A percentile compares a stretch with the other conserved stretches of the same genome.
phyloP scores from a whole-genome alignment of 2,329 filamentous ascomycete genomes.

The Arthrobotrys conoides region DNA sequence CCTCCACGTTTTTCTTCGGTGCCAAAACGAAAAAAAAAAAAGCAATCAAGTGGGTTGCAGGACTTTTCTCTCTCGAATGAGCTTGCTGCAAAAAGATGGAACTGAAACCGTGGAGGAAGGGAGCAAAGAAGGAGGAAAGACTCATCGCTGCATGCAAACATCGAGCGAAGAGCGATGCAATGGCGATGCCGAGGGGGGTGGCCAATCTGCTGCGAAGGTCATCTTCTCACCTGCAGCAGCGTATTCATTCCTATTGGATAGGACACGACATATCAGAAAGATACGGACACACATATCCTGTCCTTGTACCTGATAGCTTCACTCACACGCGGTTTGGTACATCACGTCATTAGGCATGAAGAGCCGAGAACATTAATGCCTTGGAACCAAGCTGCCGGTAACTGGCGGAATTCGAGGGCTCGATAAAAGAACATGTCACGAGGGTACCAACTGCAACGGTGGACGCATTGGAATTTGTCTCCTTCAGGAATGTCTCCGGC shows the following conservation, averaged over 20 bases:
- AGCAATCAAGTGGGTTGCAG: conserved; percentile 13
- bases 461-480: conserved; percentile 3
- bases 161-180: conserved; percentile 20
- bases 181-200: conserved; percentile 18
- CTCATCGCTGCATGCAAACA: conserved; percentile 20
- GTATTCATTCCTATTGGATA: conserved; percentile 18
- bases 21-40: neutral
- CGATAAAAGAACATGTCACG: conserved; percentile 37
- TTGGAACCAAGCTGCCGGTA: conserved; percentile 60
- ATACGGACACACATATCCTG: no score
- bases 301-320: conserved; percentile 47
- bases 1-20: conserved; percentile 40
- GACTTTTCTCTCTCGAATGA: conserved; percentile 3
- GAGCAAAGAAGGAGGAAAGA: neutral
- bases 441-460: conserved; percentile 12
- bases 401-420: conserved; percentile 46
- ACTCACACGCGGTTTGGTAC: conserved; percentile 38
- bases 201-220: conserved; percentile 7
- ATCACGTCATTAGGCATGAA: conserved; percentile 55
- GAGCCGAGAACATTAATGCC: conserved; percentile 37
- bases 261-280: neutral
- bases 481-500: conserved; percentile 42
- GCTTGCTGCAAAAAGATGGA: conserved; percentile 44
- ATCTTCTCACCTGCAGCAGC: conserved; percentile 7
- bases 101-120: conserved; percentile 45